Conservation (phyloP, 495 filamentous ascomycete genomes). For the Aspergillus kassunensis region DNA sequence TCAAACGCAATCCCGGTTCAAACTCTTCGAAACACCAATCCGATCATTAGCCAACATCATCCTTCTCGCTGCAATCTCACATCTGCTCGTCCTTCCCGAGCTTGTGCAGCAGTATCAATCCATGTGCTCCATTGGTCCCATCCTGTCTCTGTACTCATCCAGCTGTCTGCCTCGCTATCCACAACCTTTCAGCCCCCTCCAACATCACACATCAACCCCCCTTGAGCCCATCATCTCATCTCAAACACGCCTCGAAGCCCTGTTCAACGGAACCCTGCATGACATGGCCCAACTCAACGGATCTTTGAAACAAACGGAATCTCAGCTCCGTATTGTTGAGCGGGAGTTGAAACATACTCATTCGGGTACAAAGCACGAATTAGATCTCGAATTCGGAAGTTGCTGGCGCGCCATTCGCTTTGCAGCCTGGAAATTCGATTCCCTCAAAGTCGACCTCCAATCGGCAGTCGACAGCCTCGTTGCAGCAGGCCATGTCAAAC, state of each 20-base stretch:
- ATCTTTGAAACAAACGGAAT: constrained; percentile 36
- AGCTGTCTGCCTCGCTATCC: constrained; percentile 28
- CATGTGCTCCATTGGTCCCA: constrained; percentile 26
- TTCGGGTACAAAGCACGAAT: constrained; percentile 32
- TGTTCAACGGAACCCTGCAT: constrained; percentile 32
- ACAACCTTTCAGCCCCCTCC: constrained; percentile 10
- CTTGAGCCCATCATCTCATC: constrained; percentile 23
- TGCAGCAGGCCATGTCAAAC: constrained; percentile 19
- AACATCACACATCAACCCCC: constrained; percentile 10
- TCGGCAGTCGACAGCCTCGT: constrained; percentile 39
- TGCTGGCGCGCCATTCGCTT: constrained; percentile 33
- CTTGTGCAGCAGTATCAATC: constrained; percentile 33
- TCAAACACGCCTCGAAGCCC: constrained; percentile 30
- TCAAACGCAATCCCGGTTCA: not conserved
- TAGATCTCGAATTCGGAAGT: constrained; percentile 42
- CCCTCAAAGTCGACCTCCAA: constrained; percentile 38
- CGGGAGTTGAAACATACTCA: constrained; percentile 28
- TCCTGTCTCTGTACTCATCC: constrained; percentile 30
- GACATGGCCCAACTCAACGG: constrained; percentile 26
- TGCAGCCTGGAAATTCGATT: constrained; percentile 36
- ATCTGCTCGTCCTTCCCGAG: constrained; percentile 41
- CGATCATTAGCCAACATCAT: constrained; percentile 30
- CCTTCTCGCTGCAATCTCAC: constrained; percentile 30
- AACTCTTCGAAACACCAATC: constrained; percentile 12
- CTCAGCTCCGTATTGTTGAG: constrained; percentile 30